Evolutionary conservation across 1,284 basidiomycete species (phyloP), one percentile per base, ranked within the genome.

Genomic region (Trichosporon asahii): DNA sequence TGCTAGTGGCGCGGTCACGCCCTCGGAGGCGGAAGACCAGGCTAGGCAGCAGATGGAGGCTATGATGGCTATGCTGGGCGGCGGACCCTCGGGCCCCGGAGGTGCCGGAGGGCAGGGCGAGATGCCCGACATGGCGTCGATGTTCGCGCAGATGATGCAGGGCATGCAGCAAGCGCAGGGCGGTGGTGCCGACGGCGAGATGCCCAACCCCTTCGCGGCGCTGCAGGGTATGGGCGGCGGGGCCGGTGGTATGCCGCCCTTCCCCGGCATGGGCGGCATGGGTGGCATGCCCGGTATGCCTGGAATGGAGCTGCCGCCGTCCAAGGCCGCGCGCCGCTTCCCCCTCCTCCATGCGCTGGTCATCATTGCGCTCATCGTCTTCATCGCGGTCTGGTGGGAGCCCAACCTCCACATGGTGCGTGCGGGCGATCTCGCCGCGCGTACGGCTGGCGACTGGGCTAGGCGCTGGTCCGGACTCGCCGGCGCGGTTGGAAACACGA

Each of bases 301-400:
- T 1, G 57, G 27, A 3, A 31, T 61, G 18, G 57, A 31, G 15
- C 40, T 37, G 5, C 66, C 68, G 35, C 66, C 66, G 25, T 57
- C 65, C 29, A 74, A 73, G 60, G 69, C 76, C 8, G 76, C 79
- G 55, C 75, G 75, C 53, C 69, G 75, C 15, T 80, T 81, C 66
- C 82, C 82, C 0, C n/a, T 83, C 27, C 70, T 82, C 11, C 83
- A 84, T 66, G 68, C 76, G 40, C 25, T 81, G 15, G 70, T 77
- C 6, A 73, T 82, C 14, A 15, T 82, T 8, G 70, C 74, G 2
- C 73, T 84, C n/a, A 75, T 77, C 15, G 40, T 74, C n/a, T 82
- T 83, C 49, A 74, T 78, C 5, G 68, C 80, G 0, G 61, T 70
- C 12, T 81, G 79, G 78, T 84, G 83, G 83, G 83, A 84, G 72